Base-by-base conservation (phyloP, 768 basidiomycete species). In the Tremella mesenterica region DNA sequence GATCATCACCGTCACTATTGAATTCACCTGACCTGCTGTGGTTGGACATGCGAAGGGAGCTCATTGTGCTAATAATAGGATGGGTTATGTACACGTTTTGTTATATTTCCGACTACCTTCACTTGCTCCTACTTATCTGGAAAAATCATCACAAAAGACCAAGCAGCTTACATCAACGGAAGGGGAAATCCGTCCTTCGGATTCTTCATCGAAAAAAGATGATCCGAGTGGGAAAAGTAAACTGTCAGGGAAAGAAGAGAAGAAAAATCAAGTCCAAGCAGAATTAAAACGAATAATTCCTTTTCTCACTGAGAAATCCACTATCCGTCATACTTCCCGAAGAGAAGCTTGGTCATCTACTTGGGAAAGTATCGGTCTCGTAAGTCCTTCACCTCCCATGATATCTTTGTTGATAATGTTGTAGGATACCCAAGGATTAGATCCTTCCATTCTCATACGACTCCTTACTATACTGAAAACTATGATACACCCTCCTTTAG, bases 251-350 rank as follows among this genome's bases (percentile, higher is more conserved):
- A n/a, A n/a, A n/a, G n/a, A n/a, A n/a, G n/a, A n/a, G n/a, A 36
- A 52, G 30, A 21, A 20, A 64, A 1, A 14, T 30, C 65, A 67
- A 25, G 20, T 67, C 28, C 55, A 51, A 38, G 18, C 21, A 3
- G 61, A 59, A 18, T 13, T 67, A 13, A 29, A 38, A 2, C 12
- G 31, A 4, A 34, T 65, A 1, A 39, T 70, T 8, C 68, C 68
- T 1, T 70, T 70, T 49, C 23, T 70, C 2, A 34, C 52, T 4
- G 65, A 70, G n/a, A 63, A 61, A 47, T 70, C 68, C 8, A 70
- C 63, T 3, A 45, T 60, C 2, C 60, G 68, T 14, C 53, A 63
- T 50, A 36, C 39, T 13, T 50, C 56, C 2, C 41, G 45, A 8
- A 43, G 63, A 44, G 58, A 58, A 18, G 68, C 68, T 7, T 70